Evolutionary conservation across 208 protist genomes (phyloP), one percentile per base, ranked within the genome.

Genomic region (Strigomonas culicis): DNA sequence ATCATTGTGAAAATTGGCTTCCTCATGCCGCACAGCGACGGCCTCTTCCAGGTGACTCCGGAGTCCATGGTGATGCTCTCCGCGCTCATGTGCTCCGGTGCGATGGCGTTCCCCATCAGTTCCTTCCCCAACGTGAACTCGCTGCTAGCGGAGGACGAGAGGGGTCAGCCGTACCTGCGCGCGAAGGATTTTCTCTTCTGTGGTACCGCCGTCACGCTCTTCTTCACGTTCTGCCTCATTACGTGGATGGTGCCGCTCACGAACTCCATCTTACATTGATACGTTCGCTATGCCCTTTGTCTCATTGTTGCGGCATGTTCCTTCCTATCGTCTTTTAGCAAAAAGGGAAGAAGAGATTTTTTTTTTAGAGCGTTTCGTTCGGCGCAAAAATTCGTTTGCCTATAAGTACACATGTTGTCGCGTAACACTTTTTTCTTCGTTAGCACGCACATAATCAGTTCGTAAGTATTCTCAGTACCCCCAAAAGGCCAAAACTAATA

Each of bases 61-160:
- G 74, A 86, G 59, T 82, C 82, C 19, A 66, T 96, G 52, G 86
- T 95, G n/a, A 78, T 95, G 62, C 70, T 94, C n/a, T 81, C 76
- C 22, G 77, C 91, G 6, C 63, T 94, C 28, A 95, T 97, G 83
- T 94, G 86, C 70, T 97, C 92, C 13, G 92, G 90, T 43, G 81
- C 93, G 7, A 97, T 97, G 94, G 92, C 88, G 22, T 94, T 98
- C 58, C 93, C 96, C 30, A 95, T 98, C 74, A 96, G 91, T 51
- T 97, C 89, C 11, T 98, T 98, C 73, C 96, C 96, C 10, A 98
- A 98, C 76, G 85, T 97, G 0, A 97, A 95, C 73, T 94, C 92
- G 2, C 82, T 97, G 0, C 75, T 94, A 0, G 86, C 86, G 17
- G 90, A 97, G 63, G 91, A 98, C 64, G 76, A 84, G 31, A 81